Percentiles rank a stretch among this genome's conserved stretches.
These are phyloP conservation scores for Euphrasia arctica DNA, from an alignment of 305 asterid species.

Conservation along the genomic window DNA sequence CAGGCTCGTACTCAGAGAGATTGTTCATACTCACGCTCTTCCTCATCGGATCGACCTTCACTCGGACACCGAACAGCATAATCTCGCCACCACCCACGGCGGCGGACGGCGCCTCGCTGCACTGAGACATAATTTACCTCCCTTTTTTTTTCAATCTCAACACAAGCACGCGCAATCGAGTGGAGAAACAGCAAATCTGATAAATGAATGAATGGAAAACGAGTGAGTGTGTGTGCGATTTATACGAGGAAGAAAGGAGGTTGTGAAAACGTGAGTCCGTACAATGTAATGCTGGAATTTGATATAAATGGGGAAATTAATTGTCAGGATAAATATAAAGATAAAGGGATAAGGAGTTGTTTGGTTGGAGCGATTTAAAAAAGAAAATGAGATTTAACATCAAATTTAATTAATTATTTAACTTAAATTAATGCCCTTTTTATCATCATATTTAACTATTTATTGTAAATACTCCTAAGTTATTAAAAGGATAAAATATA, in stretches of 20 bases:
- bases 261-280: constrained; percentile 45
- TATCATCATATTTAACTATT: too few species aligned
- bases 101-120: constrained; percentile 35
- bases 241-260: constrained; percentile 32
- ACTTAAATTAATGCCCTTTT: too few species aligned
- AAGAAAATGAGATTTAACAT: neutral
- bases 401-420: too few species aligned
- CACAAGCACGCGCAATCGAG: constrained; percentile 8
- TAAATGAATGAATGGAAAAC: neutral
- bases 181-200: constrained; percentile 16
- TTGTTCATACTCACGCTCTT: constrained; percentile 66
- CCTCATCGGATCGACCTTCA: constrained; percentile 59
- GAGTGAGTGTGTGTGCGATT: constrained; percentile 23
- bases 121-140: constrained; percentile 28
- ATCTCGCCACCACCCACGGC: constrained; percentile 45
- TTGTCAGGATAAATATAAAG: neutral
- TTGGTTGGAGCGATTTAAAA: neutral
- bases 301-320: neutral
- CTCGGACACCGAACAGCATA: constrained; percentile 58
- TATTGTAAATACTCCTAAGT: too few species aligned
- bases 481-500: too few species aligned
- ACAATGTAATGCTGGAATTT: constrained; percentile 25
- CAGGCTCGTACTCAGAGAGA: constrained; percentile 51
- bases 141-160: constrained; percentile 8
- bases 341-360: neutral